A percentile compares a stretch with the other conserved stretches of the same genome.
Conservation (phyloP, 495 filamentous ascomycete genomes). For the Platismatia glauca region DNA sequence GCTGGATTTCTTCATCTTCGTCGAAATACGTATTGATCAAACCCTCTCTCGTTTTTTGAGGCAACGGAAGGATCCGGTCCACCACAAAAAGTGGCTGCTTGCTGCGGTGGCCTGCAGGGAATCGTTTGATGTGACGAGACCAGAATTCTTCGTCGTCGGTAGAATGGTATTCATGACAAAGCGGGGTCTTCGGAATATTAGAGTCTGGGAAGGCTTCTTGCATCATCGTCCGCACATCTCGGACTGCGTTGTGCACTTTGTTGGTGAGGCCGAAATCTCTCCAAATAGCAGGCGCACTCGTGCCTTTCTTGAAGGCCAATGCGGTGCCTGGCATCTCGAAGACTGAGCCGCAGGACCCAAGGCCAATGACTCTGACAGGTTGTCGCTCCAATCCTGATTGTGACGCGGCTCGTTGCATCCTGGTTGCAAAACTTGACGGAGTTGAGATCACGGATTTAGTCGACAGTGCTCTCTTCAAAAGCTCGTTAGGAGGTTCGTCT, state of each 20-base stretch:
- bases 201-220: constrained; percentile 7
- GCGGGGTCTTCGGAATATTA: constrained; percentile 6
- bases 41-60: constrained; percentile 16
- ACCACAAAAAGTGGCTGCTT: constrained; percentile 20
- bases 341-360: constrained; percentile 14
- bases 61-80: constrained; percentile 27
- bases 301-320: constrained; percentile 17
- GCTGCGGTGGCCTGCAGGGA: constrained; percentile 11
- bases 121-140: not conserved
- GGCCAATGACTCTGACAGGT: constrained; percentile 5
- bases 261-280: constrained; percentile 13
- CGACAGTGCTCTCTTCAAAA: too few species aligned
- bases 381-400: not conserved
- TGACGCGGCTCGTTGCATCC: not conserved
- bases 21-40: constrained; percentile 24
- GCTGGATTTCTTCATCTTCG: constrained; percentile 7
- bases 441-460: too few species aligned
- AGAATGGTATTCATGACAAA: constrained; percentile 11
- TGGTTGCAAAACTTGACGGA: not conserved
- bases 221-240: not conserved
- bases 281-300: not conserved
- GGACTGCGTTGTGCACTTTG: constrained; percentile 11
- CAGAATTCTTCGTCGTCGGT: constrained; percentile 8
- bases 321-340: constrained; percentile 19
- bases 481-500: too few species aligned